These are phyloP conservation scores for Magnaporthiopsis rhizophila DNA, from an alignment of 2,329 filamentous ascomycete species.

Conservation along the genomic window DNA sequence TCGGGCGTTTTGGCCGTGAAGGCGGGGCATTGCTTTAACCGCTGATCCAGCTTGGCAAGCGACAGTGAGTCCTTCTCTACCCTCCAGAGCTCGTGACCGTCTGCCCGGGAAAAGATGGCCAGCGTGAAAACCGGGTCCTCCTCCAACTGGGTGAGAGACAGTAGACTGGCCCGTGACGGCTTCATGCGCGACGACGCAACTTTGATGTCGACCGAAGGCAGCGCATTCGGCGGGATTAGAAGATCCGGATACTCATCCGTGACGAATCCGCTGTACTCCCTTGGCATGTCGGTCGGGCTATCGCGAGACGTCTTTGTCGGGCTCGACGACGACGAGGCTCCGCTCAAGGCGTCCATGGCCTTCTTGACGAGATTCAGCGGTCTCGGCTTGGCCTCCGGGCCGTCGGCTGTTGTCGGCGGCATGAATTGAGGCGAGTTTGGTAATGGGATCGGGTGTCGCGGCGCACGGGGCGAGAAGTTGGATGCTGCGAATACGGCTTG, in stretches of 20 bases:
- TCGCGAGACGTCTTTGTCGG: slow-evolving; percentile 25
- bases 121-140: slow-evolving; percentile 93
- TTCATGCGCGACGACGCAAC: slow-evolving; percentile 94
- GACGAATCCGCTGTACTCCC: slow-evolving; percentile 65
- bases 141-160: slow-evolving; percentile 71
- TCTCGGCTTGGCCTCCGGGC: slow-evolving; percentile 27
- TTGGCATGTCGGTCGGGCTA: slow-evolving; percentile 34
- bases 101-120: slow-evolving; percentile 70
- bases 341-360: slow-evolving; percentile 12
- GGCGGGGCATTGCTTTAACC: slow-evolving; percentile 63
- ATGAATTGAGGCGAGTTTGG: slow-evolving; percentile 60
- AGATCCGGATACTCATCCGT: slow-evolving; percentile 84
- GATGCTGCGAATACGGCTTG: slow-evolving; percentile 13
- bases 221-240: slow-evolving; percentile 76
- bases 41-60: slow-evolving; percentile 72
- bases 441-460: slow-evolving; percentile 64
- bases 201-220: slow-evolving; percentile 76
- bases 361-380: slow-evolving; percentile 31
- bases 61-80: slow-evolving; percentile 86
- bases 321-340: slow-evolving; percentile 15
- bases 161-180: slow-evolving; percentile 77
- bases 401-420: slow-evolving; percentile 36
- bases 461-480: slow-evolving; percentile 60
- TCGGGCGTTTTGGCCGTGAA: slow-evolving; percentile 77
- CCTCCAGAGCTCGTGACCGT: slow-evolving; percentile 77